phyloP scores from a whole-genome alignment of 331 rosid genomes.

The Stylosanthes scabra region DNA sequence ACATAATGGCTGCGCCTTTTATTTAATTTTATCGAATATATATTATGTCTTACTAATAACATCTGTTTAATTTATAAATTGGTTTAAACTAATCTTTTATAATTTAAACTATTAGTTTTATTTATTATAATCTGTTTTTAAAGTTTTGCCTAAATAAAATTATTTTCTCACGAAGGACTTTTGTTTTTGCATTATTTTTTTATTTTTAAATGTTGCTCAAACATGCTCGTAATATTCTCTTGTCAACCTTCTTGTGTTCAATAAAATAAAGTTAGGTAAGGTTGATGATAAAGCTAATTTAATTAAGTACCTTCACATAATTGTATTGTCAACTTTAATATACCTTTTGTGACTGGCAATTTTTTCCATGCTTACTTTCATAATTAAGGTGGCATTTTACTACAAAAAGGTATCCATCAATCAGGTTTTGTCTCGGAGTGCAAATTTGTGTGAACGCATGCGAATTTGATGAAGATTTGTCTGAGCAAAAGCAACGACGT shows the following conservation, averaged over 20 bases:
- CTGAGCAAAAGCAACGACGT: neutral
- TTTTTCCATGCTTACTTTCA: neutral
- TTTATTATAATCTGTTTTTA: neutral
- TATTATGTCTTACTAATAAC: neutral
- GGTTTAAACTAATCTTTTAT: too few species aligned
- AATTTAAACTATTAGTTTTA: too few species aligned
- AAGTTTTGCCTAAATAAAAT: too few species aligned
- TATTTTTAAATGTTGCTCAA: too few species aligned
- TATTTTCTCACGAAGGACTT: too few species aligned
- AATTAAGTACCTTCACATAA: constrained; percentile 14
- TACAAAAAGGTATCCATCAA: constrained; percentile 5
- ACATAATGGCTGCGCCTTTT: too few species aligned
- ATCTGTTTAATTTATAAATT: neutral
- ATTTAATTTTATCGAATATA: too few species aligned
- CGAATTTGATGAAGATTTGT: neutral
- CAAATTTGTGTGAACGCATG: neutral
- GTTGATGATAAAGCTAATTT: constrained; percentile 21
- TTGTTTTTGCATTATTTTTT: too few species aligned
- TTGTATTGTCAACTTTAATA: constrained; percentile 21
- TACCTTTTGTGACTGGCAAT: neutral
- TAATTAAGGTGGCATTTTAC: neutral
- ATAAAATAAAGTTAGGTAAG: neutral
- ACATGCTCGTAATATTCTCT: neutral
- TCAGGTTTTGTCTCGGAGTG: neutral
- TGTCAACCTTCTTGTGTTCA: constrained; percentile 7